Evolutionary conservation across 495 filamentous ascomycete species (phyloP).

Genomic region (Xylaria venustula): DNA sequence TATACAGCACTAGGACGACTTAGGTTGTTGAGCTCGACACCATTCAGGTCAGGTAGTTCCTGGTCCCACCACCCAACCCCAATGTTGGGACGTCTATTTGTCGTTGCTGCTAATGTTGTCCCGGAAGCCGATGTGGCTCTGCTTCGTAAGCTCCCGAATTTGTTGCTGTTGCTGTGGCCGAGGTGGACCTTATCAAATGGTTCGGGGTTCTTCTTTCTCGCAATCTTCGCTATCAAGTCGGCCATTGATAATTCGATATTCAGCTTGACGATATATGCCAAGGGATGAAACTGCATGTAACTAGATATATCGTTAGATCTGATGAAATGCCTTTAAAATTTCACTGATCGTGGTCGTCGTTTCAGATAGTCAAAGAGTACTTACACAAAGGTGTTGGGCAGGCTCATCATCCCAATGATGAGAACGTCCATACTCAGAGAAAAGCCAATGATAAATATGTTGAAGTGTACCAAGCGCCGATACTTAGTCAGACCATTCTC

Average conservation of each 20-base stretch:
- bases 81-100: not conserved
- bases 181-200: not conserved
- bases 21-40: not conserved
- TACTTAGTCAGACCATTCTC: slow-evolving; percentile 51
- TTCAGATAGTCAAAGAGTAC: too few species aligned
- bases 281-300: slow-evolving; percentile 52
- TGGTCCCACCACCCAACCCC: not conserved
- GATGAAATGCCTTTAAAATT: not conserved
- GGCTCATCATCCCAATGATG: slow-evolving; percentile 32
- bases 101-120: not conserved
- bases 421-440: slow-evolving; percentile 46
- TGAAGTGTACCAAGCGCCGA: slow-evolving; percentile 46
- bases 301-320: not conserved
- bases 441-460: slow-evolving; percentile 48
- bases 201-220: not conserved
- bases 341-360: too few species aligned
- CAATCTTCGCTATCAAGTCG: slow-evolving; percentile 37
- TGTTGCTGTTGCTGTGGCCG: not conserved
- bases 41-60: too few species aligned
- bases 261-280: slow-evolving; percentile 54
- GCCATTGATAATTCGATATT: slow-evolving; percentile 57
- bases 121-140: not conserved
- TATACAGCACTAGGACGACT: not conserved
- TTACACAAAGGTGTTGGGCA: slow-evolving; percentile 27
- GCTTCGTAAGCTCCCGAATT: not conserved